These are phyloP conservation scores for Candida namnaoensis DNA, from an alignment of 805 yeast genomes.

Conservation along the genomic window DNA sequence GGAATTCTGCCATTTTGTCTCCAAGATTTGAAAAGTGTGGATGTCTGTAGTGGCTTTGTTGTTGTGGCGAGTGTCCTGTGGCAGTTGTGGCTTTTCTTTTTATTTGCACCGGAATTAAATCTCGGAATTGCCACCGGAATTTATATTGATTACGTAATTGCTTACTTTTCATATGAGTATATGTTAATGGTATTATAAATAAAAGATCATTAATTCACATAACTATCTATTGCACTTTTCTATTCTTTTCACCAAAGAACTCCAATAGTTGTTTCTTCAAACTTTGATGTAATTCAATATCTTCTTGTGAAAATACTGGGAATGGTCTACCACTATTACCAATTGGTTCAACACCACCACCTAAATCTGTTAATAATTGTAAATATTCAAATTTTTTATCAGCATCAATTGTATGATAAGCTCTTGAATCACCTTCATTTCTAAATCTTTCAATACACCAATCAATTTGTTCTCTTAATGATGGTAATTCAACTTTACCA, in stretches of 20 bases:
- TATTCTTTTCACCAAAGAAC: constrained; percentile 9
- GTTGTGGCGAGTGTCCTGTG: too few species aligned
- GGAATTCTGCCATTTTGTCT: too few species aligned
- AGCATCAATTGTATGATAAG: constrained; percentile 27
- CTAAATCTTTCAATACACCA: constrained; percentile 23
- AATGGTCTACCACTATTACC: constrained; percentile 13
- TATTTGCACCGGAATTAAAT: too few species aligned
- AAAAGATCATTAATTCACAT: too few species aligned
- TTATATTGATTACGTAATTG: too few species aligned
- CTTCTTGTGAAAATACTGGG: constrained; percentile 12
- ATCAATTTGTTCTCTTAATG: constrained; percentile 17
- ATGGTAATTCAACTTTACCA: constrained; percentile 22
- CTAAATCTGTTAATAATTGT: constrained; percentile 16
- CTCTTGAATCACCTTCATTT: constrained; percentile 19
- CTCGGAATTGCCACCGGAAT: too few species aligned
- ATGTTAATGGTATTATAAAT: too few species aligned
- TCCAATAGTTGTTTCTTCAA: constrained; percentile 6
- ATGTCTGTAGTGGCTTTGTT: too few species aligned
- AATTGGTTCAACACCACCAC: constrained; percentile 14
- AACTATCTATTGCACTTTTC: background rate
- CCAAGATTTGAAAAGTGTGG: too few species aligned
- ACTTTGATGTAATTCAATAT: constrained; percentile 18
- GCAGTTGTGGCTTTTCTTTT: too few species aligned
- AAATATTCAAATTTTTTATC: constrained; percentile 21
- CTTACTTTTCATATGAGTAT: too few species aligned